These are phyloP conservation scores for Zarea fungicola DNA, from an alignment of 2,329 filamentous ascomycete genomes.

Conservation along the genomic window DNA sequence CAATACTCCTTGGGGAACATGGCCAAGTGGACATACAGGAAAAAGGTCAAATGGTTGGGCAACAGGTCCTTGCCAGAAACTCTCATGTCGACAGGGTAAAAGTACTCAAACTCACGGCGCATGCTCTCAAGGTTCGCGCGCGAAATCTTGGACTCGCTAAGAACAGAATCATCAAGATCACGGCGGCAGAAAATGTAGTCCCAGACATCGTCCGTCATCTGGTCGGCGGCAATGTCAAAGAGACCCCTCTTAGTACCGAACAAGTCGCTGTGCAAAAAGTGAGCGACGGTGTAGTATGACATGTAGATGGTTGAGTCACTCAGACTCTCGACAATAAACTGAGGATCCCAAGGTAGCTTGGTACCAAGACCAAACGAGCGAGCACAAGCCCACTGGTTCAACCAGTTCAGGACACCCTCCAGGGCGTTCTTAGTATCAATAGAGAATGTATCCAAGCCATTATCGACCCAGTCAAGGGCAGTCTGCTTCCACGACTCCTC, in stretches of 20 bases:
- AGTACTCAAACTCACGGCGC: constrained; percentile 93
- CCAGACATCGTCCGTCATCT: constrained; percentile 94
- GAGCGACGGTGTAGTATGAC: constrained; percentile 67
- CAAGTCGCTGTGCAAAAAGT: constrained; percentile 73
- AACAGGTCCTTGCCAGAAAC: constrained; percentile 91
- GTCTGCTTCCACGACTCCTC: constrained; percentile 79
- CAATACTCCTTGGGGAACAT: constrained; percentile 85
- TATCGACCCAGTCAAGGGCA: constrained; percentile 67
- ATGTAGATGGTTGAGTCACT: constrained; percentile 92
- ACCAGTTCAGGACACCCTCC: constrained; percentile 81
- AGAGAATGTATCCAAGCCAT: constrained; percentile 75
- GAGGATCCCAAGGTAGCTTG: constrained; percentile 87
- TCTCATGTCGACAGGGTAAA: constrained; percentile 87
- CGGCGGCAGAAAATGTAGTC: constrained; percentile 87
- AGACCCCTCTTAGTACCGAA: constrained; percentile 71
- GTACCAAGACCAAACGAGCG: constrained; percentile 89
- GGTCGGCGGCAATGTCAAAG: constrained; percentile 67
- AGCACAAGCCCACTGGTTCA: constrained; percentile 93
- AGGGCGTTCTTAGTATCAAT: constrained; percentile 73
- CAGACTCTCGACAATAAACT: constrained; percentile 87
- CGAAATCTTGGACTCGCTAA: constrained; percentile 63
- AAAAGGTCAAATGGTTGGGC: constrained; percentile 92
- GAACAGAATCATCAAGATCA: constrained; percentile 60
- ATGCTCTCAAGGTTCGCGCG: constrained; percentile 70
- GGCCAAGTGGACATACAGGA: constrained; percentile 87